Evolutionary conservation across 2,329 filamentous ascomycete genomes (phyloP), one percentile per base, ranked within the genome.

Genomic region (Lecanicillium sp.): DNA sequence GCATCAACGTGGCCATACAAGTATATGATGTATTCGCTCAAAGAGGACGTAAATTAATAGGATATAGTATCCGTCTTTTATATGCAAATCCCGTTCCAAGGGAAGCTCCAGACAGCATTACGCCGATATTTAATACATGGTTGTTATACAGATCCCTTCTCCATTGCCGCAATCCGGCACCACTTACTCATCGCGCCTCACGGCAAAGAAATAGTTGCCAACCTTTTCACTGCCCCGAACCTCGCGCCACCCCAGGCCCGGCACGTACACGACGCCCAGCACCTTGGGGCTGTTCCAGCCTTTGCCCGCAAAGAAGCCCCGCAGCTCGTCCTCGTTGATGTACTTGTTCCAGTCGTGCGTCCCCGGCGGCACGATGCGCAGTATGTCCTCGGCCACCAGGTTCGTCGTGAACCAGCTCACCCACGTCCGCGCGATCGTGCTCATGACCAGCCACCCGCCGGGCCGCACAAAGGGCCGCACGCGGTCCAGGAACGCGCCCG

Each of bases 311-410:
- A 84, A 78, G 62, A 77, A 73, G 1, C 64, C 68, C 56, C 76
- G 70, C 60, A 95, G 65, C 73, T 97, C 91, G 12, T 79, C 73
- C 54, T 87, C 86, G 62, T 96, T 93, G 56, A 98, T 84, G 68
- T 97, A 98, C 71, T 97, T 95, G 53, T 76, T 75, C 93, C 93
- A 98, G 65, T 96, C 90, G 68, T 98, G 93, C 39, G 93, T 98
- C 2, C 93, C 93, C 54, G 79, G 80, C 9, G 93, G 93, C 49
- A 98, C 93, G 52, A 97, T 88, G 5, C 87, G 75, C 62, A 95
- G 59, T 50, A 96, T 63, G 68, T 93, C 87, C 70, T 98, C 93
- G 0, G 93, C 93, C 54, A 95, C 76, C 20, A 97, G 71, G 60
- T 95, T 95, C 3, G 94, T 98, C 11, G 91, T 90, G 39, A 96